Evolutionary conservation across 352 stramenopile species (phyloP), one percentile per base, ranked within the genome.

Genomic region (Phytophthora aleatoria): DNA sequence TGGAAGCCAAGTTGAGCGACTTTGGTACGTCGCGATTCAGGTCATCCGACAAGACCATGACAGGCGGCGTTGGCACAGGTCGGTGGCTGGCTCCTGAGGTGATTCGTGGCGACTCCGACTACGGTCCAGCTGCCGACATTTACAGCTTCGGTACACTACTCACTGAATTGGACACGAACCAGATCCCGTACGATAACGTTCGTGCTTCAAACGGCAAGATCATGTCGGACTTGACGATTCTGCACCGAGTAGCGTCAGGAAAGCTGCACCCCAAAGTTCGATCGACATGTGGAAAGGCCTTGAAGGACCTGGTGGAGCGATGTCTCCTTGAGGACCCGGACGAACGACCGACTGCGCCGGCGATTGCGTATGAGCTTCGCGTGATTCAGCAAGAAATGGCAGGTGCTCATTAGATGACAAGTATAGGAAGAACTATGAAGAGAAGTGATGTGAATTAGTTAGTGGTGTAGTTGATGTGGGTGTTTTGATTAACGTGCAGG

Each of bases 81-180:
- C 70, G 79, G 16, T 89, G 79, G 79, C 27, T 85, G 26, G 79
- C 77, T 27, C 79, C 79, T 0, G 79, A 89, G 48, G 64, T 89
- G 20, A 72, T 76, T 39, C 63, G 64, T n/a, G 77, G 77, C 26
- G 71, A 83, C 20, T 67, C 65, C 1, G 47, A 70, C 24, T 87
- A 89, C 58, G 74, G 61, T 1, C 60, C 74, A 16, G 64, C 75
- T 12, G 73, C 79, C 11, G 77, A 89, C 57, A 71, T 89, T 26
- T 89, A 86, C 67, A 76, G 70, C 36, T 86, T 89, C 28, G 77
- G 75, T 15, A 51, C 76, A 2, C 16, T 81, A 3, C 16, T 85
- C 20, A 64, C 51, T 27, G 71, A 85, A 30, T n/a, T 85, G 47
- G 77, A 81, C 38, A 77, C 71, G 12, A 79, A 76, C n/a, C 38